These are phyloP conservation scores for Xanthoparmelia taractica DNA, from an alignment of 495 filamentous ascomycete genomes.

Conservation along the genomic window DNA sequence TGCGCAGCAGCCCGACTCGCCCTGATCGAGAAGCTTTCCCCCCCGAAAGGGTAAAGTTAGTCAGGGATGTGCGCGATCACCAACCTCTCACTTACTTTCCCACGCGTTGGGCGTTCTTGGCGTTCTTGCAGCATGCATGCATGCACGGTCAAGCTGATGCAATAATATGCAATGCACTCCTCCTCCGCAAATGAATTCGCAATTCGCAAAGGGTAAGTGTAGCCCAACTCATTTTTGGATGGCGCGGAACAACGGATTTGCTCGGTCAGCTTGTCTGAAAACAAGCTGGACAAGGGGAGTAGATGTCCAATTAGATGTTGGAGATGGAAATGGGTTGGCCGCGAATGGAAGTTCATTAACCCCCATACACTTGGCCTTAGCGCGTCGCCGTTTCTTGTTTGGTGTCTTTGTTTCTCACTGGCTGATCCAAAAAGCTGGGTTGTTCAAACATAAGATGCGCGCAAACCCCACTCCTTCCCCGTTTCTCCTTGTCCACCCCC, in stretches of 20 bases:
- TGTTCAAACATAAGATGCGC: slow-evolving; percentile 10
- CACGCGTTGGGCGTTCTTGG: slow-evolving; percentile 7
- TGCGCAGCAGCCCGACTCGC: not conserved
- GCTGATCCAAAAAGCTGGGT: not conserved
- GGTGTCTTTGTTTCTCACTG: slow-evolving; percentile 1
- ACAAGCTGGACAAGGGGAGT: not conserved
- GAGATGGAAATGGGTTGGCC: not conserved
- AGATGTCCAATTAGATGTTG: slow-evolving; percentile 12
- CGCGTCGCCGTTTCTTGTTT: not conserved
- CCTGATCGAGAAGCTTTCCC: not conserved
- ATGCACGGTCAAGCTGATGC: slow-evolving; percentile 6
- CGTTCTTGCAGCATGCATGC: not conserved
- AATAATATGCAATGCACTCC: slow-evolving; percentile 4
- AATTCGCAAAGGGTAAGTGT: not conserved
- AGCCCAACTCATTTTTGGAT: slow-evolving; percentile 2
- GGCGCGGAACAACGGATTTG: not conserved
- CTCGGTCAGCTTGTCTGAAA: not conserved
- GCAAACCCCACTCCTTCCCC: slow-evolving; percentile 10
- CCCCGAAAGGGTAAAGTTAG: not conserved
- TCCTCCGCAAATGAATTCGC: slow-evolving; percentile 6
- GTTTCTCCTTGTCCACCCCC: not conserved
- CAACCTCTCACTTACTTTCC: slow-evolving; percentile 10
- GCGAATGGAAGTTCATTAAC: not conserved
- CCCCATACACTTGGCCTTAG: slow-evolving; percentile 9
- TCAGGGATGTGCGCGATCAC: slow-evolving; percentile 9